Conservation (phyloP, 805 yeast species). For the Wickerhamiella hasegawae region DNA sequence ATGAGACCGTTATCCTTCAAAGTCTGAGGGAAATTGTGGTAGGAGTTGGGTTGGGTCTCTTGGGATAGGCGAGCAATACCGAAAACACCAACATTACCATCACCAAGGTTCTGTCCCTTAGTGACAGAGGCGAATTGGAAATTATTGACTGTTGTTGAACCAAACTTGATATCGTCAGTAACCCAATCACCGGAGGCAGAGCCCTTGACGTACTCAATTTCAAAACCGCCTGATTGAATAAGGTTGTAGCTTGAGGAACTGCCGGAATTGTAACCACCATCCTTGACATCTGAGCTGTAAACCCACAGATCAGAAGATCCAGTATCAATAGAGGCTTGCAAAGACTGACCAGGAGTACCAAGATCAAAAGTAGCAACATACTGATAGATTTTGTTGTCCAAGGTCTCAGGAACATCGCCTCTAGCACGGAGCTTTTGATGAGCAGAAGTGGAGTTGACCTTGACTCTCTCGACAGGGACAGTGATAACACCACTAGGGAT, state of each 20-base stretch:
- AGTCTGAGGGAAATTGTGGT: conserved; percentile 15
- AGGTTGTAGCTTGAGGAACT: conserved; percentile 12
- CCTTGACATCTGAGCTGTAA: conserved; percentile 24
- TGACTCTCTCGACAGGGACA: background rate
- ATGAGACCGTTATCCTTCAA: conserved; percentile 25
- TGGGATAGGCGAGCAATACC: conserved; percentile 19
- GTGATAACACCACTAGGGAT: background rate
- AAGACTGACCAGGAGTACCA: conserved; percentile 38
- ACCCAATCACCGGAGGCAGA: conserved; percentile 41
- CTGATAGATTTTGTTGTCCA: conserved; percentile 7
- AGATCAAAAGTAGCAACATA: conserved; percentile 17
- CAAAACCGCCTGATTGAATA: conserved; percentile 1
- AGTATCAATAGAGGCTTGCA: conserved; percentile 36
- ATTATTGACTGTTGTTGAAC: conserved; percentile 32
- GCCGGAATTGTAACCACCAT: conserved; percentile 14
- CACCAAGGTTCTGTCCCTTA: conserved; percentile 28
- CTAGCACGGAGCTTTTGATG: too few relatives aligned
- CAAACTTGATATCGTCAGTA: conserved; percentile 38
- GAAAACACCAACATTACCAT: conserved; percentile 25
- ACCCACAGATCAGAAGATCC: conserved; percentile 63
- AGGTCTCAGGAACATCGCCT: conserved; percentile 8
- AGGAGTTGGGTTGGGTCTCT: conserved; percentile 1
- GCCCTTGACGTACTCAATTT: conserved; percentile 6
- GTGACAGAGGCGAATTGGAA: conserved; percentile 52
- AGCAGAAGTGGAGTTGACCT: background rate